A percentile compares a stretch with the other conserved stretches of the same genome.
phyloP scores from a whole-genome alignment of 768 basidiomycete genomes.

The Lyophyllum decastes region DNA sequence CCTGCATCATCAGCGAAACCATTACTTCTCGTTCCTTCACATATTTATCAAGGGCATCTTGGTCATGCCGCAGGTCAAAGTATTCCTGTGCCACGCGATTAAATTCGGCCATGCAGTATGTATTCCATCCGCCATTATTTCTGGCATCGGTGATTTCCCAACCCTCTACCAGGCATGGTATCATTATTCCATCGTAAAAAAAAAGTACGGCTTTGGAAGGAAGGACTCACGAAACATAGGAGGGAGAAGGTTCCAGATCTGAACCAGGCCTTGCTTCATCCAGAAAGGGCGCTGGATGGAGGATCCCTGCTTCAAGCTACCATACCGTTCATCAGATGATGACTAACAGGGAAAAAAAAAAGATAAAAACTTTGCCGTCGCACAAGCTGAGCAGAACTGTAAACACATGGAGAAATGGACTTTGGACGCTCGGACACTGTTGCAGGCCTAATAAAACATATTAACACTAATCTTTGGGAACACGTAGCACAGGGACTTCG shows the following conservation, averaged over 20 bases:
- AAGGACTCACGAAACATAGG: background rate
- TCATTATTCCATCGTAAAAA: background rate
- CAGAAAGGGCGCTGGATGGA: background rate
- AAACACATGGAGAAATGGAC: conserved; percentile 2
- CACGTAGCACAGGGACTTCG: too few relatives aligned
- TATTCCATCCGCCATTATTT: too few relatives aligned
- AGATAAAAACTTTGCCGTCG: background rate
- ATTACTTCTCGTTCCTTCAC: background rate
- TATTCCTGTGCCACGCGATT: background rate
- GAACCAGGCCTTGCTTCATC: background rate
- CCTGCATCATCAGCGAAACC: background rate
- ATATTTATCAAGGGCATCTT: background rate
- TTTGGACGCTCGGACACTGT: conserved; percentile 2
- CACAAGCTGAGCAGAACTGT: conserved; percentile 1
- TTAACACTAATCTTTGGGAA: too few relatives aligned
- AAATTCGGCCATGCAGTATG: background rate
- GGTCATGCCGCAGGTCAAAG: background rate
- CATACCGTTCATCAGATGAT: background rate
- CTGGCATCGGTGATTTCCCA: background rate
- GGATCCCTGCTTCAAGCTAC: background rate
- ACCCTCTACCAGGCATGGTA: background rate
- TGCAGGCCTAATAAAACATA: background rate
- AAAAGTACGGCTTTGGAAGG: too few relatives aligned
- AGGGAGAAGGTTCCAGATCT: background rate
- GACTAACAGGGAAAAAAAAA: background rate